Evolutionary conservation across 179 eudicot genomes (phyloP), one percentile per base, ranked within the genome.

Genomic region (Carnegiea gigantea): DNA sequence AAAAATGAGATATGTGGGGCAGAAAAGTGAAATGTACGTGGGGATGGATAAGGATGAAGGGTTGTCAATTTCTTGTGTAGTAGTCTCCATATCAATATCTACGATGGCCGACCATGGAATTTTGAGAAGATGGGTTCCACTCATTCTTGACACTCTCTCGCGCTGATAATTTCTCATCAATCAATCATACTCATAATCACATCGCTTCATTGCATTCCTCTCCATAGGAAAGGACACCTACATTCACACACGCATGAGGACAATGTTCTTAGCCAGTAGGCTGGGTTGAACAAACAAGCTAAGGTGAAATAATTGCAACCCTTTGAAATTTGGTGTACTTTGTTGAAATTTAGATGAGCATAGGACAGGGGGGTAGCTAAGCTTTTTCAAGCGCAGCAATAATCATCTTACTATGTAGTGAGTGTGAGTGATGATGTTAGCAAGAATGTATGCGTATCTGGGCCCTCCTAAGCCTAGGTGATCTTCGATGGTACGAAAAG

Each of bases 1-100:
- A 53, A 60, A 11, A 33, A 23, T 23, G 18, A 44, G 68, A 7
- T 40, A 40, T 40, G 30, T 51, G 33, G 28, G 76, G 75, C 24
- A 51, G 59, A 26, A 44, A 38, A 43, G 20, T 64, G 54, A 20
- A 17, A 70, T 72, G 78, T 81, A 82, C 84, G 84, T 82, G 84
- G 84, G 81, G 7, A 13, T 62, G 81, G 77, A 82, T 82, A 82
- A 78, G 84, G 64, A 51, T 20, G 59, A 17, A 23, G 72, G 72
- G 20, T 14, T 62, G 30, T 24, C 68, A n/a, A 62, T 11, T 17
- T 54, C 62, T 17, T 54, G n/a, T 20, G 20, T 48, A 48, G 53
- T 48, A 48, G 53, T 14, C 62, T 54, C 6, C 0, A 62, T n/a
- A 3, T 62, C 24, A 21, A 62, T 62, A 9, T 23, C n/a, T n/a